phyloP scores from a whole-genome alignment of 805 yeast genomes.

The Metschnikowia henanensis region DNA sequence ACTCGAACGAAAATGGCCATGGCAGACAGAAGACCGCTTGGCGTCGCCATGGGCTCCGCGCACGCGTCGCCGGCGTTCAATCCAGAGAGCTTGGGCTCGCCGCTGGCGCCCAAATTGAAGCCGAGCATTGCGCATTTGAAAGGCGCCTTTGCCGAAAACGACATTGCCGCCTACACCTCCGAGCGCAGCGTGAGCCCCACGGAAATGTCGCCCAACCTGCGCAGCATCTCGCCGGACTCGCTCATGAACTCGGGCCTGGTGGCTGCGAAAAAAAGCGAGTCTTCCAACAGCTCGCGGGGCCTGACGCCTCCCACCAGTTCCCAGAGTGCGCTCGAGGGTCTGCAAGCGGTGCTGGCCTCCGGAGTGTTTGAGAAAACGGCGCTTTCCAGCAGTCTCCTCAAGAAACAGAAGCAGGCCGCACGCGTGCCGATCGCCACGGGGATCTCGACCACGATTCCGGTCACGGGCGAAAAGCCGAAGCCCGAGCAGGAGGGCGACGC shows the following conservation, averaged over 20 bases:
- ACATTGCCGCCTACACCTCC: slow-evolving; percentile 3
- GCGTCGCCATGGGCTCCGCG: slow-evolving; percentile 49
- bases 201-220: slow-evolving; percentile 35
- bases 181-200: slow-evolving; percentile 26
- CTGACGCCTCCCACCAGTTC: slow-evolving; percentile 28
- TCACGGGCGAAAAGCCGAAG: slow-evolving; percentile 65
- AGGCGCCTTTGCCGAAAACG: slow-evolving; percentile 14
- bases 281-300: slow-evolving; percentile 32
- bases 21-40: slow-evolving; percentile 66
- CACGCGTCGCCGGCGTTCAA: slow-evolving; percentile 46
- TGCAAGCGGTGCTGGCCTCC: not conserved
- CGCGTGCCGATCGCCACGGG: slow-evolving; percentile 66
- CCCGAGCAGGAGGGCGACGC: slow-evolving; percentile 63
- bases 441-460: slow-evolving; percentile 76
- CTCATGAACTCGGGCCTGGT: slow-evolving; percentile 32
- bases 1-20: slow-evolving; percentile 48
- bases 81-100: slow-evolving; percentile 20
- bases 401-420: slow-evolving; percentile 36
- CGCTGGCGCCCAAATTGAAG: slow-evolving; percentile 10
- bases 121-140: slow-evolving; percentile 19
- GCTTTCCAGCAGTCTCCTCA: slow-evolving; percentile 14
- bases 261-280: slow-evolving; percentile 15
- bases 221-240: slow-evolving; percentile 46
- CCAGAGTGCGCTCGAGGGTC: not conserved
- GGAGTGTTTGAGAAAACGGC: slow-evolving; percentile 6